Base-by-base conservation (phyloP, 495 filamentous ascomycete genomes). In the Wilcoxina mikolae region DNA sequence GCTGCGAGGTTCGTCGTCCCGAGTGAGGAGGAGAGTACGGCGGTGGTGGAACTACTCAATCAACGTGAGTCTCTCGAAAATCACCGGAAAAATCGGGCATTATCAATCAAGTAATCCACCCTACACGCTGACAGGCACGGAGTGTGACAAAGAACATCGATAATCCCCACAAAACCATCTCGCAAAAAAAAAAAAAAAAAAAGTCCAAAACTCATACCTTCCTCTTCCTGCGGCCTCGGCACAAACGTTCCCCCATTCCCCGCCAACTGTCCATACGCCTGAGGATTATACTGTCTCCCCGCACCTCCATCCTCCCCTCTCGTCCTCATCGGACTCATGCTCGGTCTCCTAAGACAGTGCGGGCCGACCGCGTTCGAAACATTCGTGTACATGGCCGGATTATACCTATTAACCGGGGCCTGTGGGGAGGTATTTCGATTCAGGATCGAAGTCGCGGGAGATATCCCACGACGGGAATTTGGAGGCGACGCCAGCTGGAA, bases 201-300 rank as follows among this genome's bases (percentile, higher is more conserved):
- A 50, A 44, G 39, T 55, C 38, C 17, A 33, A 28, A 53, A 49
- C 43, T 46, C 43, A n/a, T 46, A 46, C 43, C 43, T 46, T 46
- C 43, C 43, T 46, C 43, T 17, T 46, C 11, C 23, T 46, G n/a
- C 22, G 11, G 48, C n/a, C 50, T 51, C 18, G 62, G 62, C 26
- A 60, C 62, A 64, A 54, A 65, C 24, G 55, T 35, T 17, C 61
- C 60, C 15, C 61, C 61, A 52, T 64, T 60, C 18, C 31, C 48
- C 18, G 54, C 5, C 29, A 65, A 53, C 33, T 62, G 62, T 22
- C 60, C 62, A 35, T 60, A 65, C n/a, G 60, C 51, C 35, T 65
- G 62, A 9, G 62, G 62, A 27, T 65, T 65, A 27, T 65, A 65
- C 35, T 60, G 56, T 42, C 60, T 51, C 4, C 60, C 35, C 4